Base-by-base conservation (phyloP, 129 eudicot genomes). In the Escallonia rubra region DNA sequence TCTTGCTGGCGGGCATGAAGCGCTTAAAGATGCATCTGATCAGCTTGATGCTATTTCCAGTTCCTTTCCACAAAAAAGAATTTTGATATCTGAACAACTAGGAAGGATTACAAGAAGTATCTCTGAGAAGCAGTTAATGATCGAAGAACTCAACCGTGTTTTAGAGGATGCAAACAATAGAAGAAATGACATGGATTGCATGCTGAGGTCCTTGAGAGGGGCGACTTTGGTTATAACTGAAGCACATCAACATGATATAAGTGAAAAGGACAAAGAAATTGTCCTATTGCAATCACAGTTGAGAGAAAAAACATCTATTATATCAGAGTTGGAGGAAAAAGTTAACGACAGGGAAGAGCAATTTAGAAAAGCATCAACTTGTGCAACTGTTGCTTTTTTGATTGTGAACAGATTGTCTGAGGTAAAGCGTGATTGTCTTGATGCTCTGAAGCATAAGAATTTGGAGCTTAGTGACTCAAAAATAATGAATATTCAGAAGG, bases 171-270 rank as follows among this genome's bases (percentile, higher is more conserved):
- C 95, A 39, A 76, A 77, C 42, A 75, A 64, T 48, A 77, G 63
- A 70, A 83, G 79, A 72, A 79, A 71, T 74, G 90, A 89, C 72
- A 69, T 89, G 90, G 99, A 94, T 67, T 71, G 70, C 73, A 86
- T 84, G 99, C 63, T 94, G 68, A 87, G 84, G 79, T 87, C 99
- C 65, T 66, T 94, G 57, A 89, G 87, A 81, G 96, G 96, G 50
- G 99, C 99, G 44, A 80, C 90, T 68, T 67, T 94, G 74, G 88
- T 70, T 59, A 94, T 94, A 79, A 81, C 90, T 13, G 99, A 94
- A 76, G 83, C 90, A 6, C 99, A 89, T 74, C 83, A 86, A 66
- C 81, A 85, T 45, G 97, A 82, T 64, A 84, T 92, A 80, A 54
- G 50, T 46, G 86, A 86, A 64, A 86, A 82, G 76, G 97, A 94